Evolutionary conservation across 2,329 filamentous ascomycete species (phyloP), one percentile per base, ranked within the genome.

Genomic region (Paracorniculantispora psalliotae): DNA sequence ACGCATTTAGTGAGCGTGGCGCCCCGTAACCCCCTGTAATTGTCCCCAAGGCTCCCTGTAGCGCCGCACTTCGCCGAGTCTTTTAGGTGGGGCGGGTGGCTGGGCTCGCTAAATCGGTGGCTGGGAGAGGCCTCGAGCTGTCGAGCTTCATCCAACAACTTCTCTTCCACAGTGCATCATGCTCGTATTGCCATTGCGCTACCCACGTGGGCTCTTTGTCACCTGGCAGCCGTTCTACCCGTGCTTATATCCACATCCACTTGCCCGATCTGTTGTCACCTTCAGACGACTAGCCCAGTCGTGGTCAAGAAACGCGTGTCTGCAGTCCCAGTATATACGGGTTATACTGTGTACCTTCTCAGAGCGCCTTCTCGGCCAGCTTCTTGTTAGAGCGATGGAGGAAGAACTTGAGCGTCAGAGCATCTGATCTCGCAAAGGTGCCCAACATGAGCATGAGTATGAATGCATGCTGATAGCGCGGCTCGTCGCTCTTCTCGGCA

Each of bases 381-480:
- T 64, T 65, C 55, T 52, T 62, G 44, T n/a, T 65, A 4, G 57
- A 60, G 28, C 59, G 58, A 30, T 52, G 57, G 17, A 66, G 57
- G 21, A 63, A 62, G 19, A 57, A 50, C 60, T 64, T 65, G 41
- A 65, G 48, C 0, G 57, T 48, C 57, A 65, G 57, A 8, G 56
- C 56, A 13, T 51, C 57, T 15, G 54, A 56, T 12, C 63, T 57
- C 4, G 33, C 57, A 47, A 64, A 57, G 3, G 57, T 48, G 4
- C 49, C 35, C 37, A 59, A 58, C 12, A 23, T 48, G 55, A 65
- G 61, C 66, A 68, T 68, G 6, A 68, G 47, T 0, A 69, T 49
- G 17, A 64, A 67, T 0, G 67, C 67, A 33, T 63, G 62, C 3
- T 59, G 21, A 19, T 67, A 68, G 1, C 66, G 63, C 1, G n/a